phyloP scores from a whole-genome alignment of 805 yeast genomes.

The Ogataea saltuana region DNA sequence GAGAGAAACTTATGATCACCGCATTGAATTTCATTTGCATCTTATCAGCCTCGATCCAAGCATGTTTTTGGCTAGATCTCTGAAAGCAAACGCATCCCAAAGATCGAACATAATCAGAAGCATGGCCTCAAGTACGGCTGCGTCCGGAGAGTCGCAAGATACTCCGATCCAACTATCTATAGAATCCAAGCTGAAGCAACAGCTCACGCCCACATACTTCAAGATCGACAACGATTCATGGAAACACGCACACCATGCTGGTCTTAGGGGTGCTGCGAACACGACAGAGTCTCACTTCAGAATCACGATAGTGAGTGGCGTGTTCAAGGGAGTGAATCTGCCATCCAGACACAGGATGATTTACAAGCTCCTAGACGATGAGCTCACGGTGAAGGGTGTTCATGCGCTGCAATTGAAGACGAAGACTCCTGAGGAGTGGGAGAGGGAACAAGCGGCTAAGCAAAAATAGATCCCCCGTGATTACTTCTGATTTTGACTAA shows the following conservation, averaged over 20 bases:
- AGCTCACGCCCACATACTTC: conserved; percentile 47
- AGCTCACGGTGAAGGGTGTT: conserved; percentile 66
- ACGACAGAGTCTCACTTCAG: conserved; percentile 80
- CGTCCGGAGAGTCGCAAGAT: conserved; percentile 19
- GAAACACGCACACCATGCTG: conserved; percentile 86
- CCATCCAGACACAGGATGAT: conserved; percentile 80
- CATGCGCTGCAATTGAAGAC: conserved; percentile 89
- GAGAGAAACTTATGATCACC: too few relatives aligned
- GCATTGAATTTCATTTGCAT: too few relatives aligned
- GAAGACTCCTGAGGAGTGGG: conserved; percentile 65
- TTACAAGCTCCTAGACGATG: conserved; percentile 69
- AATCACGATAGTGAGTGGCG: conserved; percentile 67
- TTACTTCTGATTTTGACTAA: too few relatives aligned
- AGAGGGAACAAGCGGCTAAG: conserved; percentile 18
- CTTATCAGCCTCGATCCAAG: too few relatives aligned
- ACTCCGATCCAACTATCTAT: conserved; percentile 56
- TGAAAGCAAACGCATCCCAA: too few relatives aligned
- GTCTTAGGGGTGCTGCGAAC: conserved; percentile 72
- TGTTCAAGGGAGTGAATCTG: conserved; percentile 61
- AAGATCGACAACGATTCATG: conserved; percentile 77
- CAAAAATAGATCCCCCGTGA: too few relatives aligned
- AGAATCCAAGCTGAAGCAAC: conserved; percentile 41
- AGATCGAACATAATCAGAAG: not conserved
- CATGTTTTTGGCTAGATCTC: too few relatives aligned
- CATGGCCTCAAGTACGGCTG: not conserved